phyloP scores from a whole-genome alignment of 768 basidiomycete genomes.

The Phanerodontia chrysosporium region DNA sequence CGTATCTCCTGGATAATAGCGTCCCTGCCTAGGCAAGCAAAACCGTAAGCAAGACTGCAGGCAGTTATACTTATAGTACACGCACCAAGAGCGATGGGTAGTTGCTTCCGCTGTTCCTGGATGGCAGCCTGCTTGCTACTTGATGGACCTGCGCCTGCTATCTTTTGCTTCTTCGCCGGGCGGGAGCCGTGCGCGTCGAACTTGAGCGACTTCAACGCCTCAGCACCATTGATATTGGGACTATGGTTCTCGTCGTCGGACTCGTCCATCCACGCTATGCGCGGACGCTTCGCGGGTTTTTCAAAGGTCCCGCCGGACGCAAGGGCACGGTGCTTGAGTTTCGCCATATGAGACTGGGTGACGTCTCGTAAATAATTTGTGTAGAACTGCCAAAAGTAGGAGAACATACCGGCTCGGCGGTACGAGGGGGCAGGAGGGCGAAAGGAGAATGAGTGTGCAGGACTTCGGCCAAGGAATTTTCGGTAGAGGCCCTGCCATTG shows the following conservation, averaged over 20 bases:
- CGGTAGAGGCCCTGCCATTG: neutral
- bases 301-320: neutral
- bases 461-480: neutral
- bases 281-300: constrained; percentile 16
- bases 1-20: constrained; percentile 68
- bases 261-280: constrained; percentile 21
- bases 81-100: constrained; percentile 79
- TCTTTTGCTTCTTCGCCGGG: constrained; percentile 7
- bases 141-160: neutral
- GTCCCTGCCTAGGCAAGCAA: constrained; percentile 53
- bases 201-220: neutral
- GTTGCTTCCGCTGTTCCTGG: constrained; percentile 61
- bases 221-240: neutral
- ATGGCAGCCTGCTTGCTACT: constrained; percentile 24
- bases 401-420: constrained; percentile 4
- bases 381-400: constrained; percentile 4
- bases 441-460: neutral
- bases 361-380: neutral
- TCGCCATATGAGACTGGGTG: constrained; percentile 1
- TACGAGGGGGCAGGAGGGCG: neutral
- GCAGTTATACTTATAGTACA: constrained; percentile 4
- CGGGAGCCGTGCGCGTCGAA: constrained; percentile 1
- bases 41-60: neutral
- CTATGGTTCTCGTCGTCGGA: constrained; percentile 26
- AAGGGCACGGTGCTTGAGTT: neutral